Evolutionary conservation across 2,329 filamentous ascomycete species (phyloP), one percentile per base, ranked within the genome.

Genomic region (Cladorrhinum sp.): DNA sequence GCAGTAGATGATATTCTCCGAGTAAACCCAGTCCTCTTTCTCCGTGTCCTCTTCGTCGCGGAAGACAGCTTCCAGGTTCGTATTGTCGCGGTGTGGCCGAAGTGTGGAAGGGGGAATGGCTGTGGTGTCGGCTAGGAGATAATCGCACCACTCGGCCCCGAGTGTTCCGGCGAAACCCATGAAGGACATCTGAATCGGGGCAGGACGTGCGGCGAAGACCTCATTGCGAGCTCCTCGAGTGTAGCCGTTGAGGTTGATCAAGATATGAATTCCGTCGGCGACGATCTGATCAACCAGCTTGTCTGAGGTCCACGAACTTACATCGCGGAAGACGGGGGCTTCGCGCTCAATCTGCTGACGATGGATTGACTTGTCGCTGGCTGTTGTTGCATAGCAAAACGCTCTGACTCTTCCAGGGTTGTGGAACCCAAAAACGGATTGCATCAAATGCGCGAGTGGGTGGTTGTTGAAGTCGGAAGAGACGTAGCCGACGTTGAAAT

Each of bases 381-480:
- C 81, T 0, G 95, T 98, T 1, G 95, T 99, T 12, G 95, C 95
- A 73, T 99, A 99, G 74, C 95, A 99, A 71, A 93, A 92, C 0
- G 95, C 94, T 68, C 89, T 90, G 16, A 91, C 90, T 24, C 88
- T 86, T 23, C 73, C 75, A 0, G 81, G 81, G 68, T 96, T 80
- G 71, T 99, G 95, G 61, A 98, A 81, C 0, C 95, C 95, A 75
- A 99, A 99, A 5, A 98, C 93, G 1, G 95, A 98, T 77, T 99
- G 95, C 95, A 99, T 99, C 59, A 99, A 75, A 76, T 99, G 95
- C 23, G 95, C 95, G 33, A 99, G 79, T 3, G 95, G 95, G 72
- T 99, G 95, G 69, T 99, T 99, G 72, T 99, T 99, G 76, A 99
- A 99, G 75, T 99, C 95, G 0, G 95, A 98, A 2, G 95, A 98